Conservation (phyloP, 768 basidiomycete genomes). For the Lactarius sp. region DNA sequence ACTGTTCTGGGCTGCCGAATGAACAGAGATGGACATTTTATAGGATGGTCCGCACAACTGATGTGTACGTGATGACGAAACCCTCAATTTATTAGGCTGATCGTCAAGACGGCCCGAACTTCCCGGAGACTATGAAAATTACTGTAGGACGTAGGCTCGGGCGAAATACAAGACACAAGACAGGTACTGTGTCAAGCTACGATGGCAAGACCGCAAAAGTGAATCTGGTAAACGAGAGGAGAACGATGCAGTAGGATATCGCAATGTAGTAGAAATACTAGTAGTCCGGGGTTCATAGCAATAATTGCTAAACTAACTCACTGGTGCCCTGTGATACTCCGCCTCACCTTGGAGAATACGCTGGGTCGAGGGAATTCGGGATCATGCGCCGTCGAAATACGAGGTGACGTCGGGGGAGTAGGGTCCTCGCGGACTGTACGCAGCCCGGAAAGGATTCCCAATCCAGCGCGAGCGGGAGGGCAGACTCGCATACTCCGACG, state of each 20-base stretch:
- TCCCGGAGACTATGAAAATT: neutral
- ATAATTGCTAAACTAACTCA: neutral
- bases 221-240: neutral
- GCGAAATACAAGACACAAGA: neutral
- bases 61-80: neutral
- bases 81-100: neutral
- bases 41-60: neutral
- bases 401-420: neutral
- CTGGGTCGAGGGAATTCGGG: constrained; percentile 4
- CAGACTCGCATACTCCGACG: constrained; percentile 5
- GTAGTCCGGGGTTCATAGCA: neutral
- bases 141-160: neutral
- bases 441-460: constrained; percentile 6
- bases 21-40: constrained; percentile 39
- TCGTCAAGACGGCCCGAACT: neutral
- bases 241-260: constrained; percentile 2
- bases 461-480: neutral
- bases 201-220: neutral
- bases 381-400: neutral
- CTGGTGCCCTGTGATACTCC: constrained; percentile 10
- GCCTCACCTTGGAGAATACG: constrained; percentile 13
- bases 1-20: constrained; percentile 71
- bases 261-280: constrained; percentile 1
- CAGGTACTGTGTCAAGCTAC: neutral
- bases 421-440: constrained; percentile 1